Conservation (phyloP, 345 rosid species). For the Hirschfeldia incana region DNA sequence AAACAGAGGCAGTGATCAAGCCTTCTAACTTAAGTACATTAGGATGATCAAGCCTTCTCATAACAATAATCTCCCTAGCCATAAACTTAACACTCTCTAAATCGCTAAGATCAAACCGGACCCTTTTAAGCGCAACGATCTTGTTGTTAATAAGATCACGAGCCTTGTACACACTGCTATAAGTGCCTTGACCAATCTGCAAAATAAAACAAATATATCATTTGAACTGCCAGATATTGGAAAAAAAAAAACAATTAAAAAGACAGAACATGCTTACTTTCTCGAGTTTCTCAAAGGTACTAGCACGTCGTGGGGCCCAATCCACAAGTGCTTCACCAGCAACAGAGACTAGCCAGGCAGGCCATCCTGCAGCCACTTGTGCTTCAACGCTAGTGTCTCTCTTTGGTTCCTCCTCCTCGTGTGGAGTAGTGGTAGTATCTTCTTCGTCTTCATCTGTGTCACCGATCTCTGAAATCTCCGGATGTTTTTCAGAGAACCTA, state of each 20-base stretch:
- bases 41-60: slow-evolving; percentile 93
- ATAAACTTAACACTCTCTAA: slow-evolving; percentile 85
- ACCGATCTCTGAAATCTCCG: slow-evolving; percentile 38
- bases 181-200: slow-evolving; percentile 99
- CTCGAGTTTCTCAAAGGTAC: slow-evolving; percentile 79
- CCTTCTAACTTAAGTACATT: slow-evolving; percentile 91
- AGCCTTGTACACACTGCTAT: slow-evolving; percentile 88
- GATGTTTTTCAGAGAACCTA: slow-evolving; percentile 50
- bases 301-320: slow-evolving; percentile 86
- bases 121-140: slow-evolving; percentile 82
- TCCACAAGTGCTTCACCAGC: slow-evolving; percentile 90
- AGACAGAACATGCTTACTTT: slow-evolving; percentile 62
- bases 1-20: slow-evolving; percentile 72
- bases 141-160: slow-evolving; percentile 67
- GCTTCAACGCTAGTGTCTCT: slow-evolving; percentile 20
- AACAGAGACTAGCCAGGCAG: slow-evolving; percentile 79
- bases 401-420: slow-evolving; percentile 13
- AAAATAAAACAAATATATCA: not conserved
- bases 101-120: slow-evolving; percentile 80
- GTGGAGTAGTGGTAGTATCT: not conserved
- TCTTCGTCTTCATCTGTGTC: slow-evolving; percentile 36
- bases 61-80: slow-evolving; percentile 82
- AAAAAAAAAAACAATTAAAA: not conserved
- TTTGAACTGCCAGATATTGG: too few species aligned
- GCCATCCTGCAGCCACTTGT: slow-evolving; percentile 71